Base-by-base conservation (phyloP, 768 basidiomycete genomes). In the Termitomyces sp. region DNA sequence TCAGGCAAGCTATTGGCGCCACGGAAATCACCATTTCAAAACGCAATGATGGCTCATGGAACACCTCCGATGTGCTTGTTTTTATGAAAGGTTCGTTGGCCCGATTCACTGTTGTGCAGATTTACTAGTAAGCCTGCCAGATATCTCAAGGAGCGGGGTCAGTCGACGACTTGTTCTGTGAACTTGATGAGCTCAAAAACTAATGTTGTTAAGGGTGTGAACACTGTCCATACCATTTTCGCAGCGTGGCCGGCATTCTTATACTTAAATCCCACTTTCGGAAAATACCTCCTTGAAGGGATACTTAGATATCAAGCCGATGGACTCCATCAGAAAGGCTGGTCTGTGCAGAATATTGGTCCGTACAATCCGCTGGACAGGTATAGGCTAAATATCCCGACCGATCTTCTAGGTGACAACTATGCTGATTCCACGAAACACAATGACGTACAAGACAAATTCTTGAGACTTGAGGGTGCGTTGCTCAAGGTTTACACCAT, bases 221-320 rank as follows among this genome's bases (percentile, higher is more conserved):
- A 79, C 50, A 78, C 84, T 0, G 81, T 85, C 8, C 83, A 87
- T 58, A 79, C 82, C 22, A 76, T 77, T 31, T 77, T 76, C 66
- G 73, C 75, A 3, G 68, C 81, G 11, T 85, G 79, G 78, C 84
- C 76, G 7, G 68, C 78, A 5, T 70, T 82, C 48, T 67, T 86
- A 54, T 86, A 85, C 62, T 71, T 77, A 55, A 84, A 85, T 65
- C 79, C 84, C 1, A 59, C 57, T 1, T 72, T 85, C 24, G 84
- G 83, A 0, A 85, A 83, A 66, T 82, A 76, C 65, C 73, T 87
- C 5, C 73, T 88, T 6, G 78, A 83, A 58, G 83, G 81, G 13
- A 70, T 87, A 18, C 84, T 88, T 66, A 74, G 81, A 58, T 88
- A 88, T 65, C 85, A 87, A 68, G 83, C 82, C 1, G 80, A 78